A percentile compares a stretch with the other conserved stretches of the same genome.
These are phyloP conservation scores for Eimeria necatrix DNA, from an alignment of 169 alveolate genomes.

Conservation along the genomic window DNA sequence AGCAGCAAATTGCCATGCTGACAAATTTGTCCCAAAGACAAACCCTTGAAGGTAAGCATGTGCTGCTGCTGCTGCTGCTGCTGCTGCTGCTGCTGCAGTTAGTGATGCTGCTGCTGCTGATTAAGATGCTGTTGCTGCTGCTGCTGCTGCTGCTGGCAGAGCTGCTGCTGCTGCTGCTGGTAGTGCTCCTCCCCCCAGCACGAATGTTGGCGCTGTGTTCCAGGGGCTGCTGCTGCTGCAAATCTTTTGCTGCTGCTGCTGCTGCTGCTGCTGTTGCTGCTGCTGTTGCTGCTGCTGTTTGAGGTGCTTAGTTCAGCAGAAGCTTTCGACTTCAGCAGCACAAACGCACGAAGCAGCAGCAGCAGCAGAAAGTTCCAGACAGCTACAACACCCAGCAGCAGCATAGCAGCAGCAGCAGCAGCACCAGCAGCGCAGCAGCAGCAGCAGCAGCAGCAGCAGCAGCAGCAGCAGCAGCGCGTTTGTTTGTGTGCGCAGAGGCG, in stretches of 20 bases:
- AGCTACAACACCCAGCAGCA: no score
- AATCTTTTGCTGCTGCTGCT: background rate
- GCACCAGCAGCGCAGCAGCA: no score
- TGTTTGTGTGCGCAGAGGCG: constrained; percentile 82
- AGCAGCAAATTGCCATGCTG: background rate
- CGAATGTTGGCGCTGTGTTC: no score
- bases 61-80: background rate
- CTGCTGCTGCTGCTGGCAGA: no score
- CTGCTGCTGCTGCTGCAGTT: background rate
- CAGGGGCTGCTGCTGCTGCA: no score
- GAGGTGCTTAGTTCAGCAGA: background rate
- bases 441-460: no score
- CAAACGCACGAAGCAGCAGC: background rate
- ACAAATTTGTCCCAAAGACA: background rate
- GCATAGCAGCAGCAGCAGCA: no score
- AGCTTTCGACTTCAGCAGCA: background rate
- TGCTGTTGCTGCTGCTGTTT: background rate
- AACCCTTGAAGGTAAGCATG: background rate
- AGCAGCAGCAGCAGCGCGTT: no score
- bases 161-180: no score
- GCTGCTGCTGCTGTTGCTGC: background rate
- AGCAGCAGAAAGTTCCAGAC: no score
- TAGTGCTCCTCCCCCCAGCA: no score
- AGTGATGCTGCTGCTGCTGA: background rate
- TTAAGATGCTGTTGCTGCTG: no score